phyloP scores from a whole-genome alignment of 495 filamentous ascomycete genomes.

The Aspergillus sclerotioniger region DNA sequence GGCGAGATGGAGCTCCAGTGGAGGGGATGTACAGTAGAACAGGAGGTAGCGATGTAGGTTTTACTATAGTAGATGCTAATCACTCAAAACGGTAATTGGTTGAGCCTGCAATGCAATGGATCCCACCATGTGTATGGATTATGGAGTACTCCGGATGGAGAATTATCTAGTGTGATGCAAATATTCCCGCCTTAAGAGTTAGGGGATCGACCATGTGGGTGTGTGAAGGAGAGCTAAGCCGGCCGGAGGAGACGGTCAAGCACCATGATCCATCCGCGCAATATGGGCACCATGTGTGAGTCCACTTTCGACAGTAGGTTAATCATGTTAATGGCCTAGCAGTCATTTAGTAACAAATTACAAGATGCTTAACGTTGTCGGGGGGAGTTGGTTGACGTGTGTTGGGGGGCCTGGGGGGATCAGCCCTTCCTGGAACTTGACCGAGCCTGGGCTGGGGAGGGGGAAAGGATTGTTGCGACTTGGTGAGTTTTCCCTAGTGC shows the following conservation, averaged over 20 bases:
- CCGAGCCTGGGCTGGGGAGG: background rate
- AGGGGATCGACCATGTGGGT: slow-evolving; percentile 8
- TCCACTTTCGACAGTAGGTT: slow-evolving; percentile 2
- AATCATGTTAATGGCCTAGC: background rate
- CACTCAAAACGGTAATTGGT: background rate
- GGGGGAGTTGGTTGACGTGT: background rate
- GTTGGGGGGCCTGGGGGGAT: background rate
- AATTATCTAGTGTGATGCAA: no score
- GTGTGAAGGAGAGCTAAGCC: background rate
- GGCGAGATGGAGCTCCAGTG: background rate
- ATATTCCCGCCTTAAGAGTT: background rate
- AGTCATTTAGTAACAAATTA: background rate
- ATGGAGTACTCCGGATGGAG: background rate
- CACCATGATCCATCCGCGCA: background rate
- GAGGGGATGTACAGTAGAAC: background rate
- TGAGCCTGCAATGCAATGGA: background rate
- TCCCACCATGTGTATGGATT: background rate
- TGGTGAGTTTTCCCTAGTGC: no score
- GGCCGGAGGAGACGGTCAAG: background rate
- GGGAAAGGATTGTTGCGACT: background rate
- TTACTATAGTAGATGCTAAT: background rate
- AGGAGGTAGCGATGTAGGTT: background rate
- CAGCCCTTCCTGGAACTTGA: background rate
- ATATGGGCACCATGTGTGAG: slow-evolving; percentile 6
- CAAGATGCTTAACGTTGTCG: no score